Conservation (phyloP, 2,329 filamentous ascomycete genomes). For the Cladosporium cucumerinum region DNA sequence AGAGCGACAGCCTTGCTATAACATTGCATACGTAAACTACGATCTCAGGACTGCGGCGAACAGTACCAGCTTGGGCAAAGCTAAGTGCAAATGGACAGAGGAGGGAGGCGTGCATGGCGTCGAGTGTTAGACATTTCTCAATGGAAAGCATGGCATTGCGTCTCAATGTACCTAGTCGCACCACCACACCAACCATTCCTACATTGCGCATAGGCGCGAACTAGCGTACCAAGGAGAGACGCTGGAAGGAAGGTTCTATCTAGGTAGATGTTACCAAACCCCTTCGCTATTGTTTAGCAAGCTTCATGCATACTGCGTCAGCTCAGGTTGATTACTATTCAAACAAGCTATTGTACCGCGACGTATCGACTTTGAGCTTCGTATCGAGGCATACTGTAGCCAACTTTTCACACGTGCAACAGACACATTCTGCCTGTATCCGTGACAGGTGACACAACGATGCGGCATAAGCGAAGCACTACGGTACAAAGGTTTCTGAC, state of each 20-base stretch:
- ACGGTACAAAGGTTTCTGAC: background rate
- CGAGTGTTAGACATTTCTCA: background rate
- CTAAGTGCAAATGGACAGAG: constrained; percentile 38
- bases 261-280: background rate
- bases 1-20: constrained; percentile 49
- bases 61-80: constrained; percentile 33
- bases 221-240: too few species aligned
- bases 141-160: background rate
- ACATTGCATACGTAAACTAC: constrained; percentile 47
- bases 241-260: background rate
- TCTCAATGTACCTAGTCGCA: background rate
- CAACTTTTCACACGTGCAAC: background rate
- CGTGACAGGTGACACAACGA: background rate
- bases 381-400: too few species aligned
- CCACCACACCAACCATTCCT: background rate
- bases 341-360: background rate
- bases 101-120: constrained; percentile 39
- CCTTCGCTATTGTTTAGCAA: background rate
- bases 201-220: background rate
- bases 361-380: background rate
- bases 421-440: background rate
- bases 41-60: constrained; percentile 35
- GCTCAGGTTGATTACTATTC: background rate
- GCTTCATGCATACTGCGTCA: background rate
- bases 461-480: background rate